Percentiles rank a stretch among this genome's conserved stretches.
These are phyloP conservation scores for Amanita brunnescens DNA, from an alignment of 768 basidiomycete species.

Conservation along the genomic window DNA sequence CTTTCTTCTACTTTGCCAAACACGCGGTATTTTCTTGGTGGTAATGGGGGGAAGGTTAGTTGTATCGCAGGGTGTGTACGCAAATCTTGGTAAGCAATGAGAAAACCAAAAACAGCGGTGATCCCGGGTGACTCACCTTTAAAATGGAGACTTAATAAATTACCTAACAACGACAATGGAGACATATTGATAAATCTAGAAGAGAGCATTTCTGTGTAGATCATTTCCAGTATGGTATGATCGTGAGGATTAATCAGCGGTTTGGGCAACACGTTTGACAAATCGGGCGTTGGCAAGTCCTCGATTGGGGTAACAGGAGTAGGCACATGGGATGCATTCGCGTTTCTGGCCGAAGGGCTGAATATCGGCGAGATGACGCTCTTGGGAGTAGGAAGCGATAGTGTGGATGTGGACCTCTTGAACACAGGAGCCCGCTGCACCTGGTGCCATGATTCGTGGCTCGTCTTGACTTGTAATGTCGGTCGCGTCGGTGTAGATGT, in stretches of 20 bases:
- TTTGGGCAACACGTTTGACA: conserved; percentile 28
- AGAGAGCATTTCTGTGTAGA: conserved; percentile 63
- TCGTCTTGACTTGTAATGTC: conserved; percentile 12
- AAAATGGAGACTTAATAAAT: conserved; percentile 51
- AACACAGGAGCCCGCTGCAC: background rate
- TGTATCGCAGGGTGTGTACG: conserved; percentile 58
- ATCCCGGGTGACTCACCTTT: conserved; percentile 32
- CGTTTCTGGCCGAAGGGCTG: background rate
- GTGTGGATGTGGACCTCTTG: conserved; percentile 3
- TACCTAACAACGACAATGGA: conserved; percentile 53
- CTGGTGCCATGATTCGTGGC: background rate
- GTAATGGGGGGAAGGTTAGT: conserved; percentile 43
- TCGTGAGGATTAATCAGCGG: conserved; percentile 53
- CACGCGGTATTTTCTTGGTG: conserved; percentile 14
- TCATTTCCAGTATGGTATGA: conserved; percentile 52
- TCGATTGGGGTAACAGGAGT: background rate
- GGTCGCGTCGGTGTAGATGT: conserved; percentile 1
- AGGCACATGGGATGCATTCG: background rate
- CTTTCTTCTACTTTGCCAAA: conserved; percentile 1
- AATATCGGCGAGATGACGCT: background rate
- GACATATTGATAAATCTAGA: conserved; percentile 59
- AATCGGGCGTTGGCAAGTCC: conserved; percentile 16
- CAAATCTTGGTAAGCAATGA: conserved; percentile 34
- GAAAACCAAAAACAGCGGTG: background rate
- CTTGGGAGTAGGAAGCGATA: conserved; percentile 4